These are phyloP conservation scores for Dioscorea alata DNA, from an alignment of 106 monocot genomes.

Conservation along the genomic window DNA sequence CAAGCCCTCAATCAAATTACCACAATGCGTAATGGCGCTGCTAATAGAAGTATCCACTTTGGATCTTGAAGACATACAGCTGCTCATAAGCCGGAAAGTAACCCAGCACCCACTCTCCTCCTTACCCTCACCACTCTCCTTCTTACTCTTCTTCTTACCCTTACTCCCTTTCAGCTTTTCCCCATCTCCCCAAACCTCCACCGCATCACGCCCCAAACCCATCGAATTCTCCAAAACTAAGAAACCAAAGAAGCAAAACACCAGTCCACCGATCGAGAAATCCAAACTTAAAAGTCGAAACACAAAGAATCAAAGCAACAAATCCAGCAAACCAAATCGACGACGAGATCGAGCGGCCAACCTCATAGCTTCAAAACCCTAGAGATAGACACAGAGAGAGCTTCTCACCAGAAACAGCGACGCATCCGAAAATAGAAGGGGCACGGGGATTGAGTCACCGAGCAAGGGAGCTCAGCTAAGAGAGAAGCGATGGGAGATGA, in stretches of 20 bases:
- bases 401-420: neutral
- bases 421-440: neutral
- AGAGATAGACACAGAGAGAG: neutral
- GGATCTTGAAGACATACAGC: slow-evolving; percentile 69
- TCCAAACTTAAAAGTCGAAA: neutral
- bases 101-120: slow-evolving; percentile 61
- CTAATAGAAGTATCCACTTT: slow-evolving; percentile 68
- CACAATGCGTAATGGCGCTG: slow-evolving; percentile 43
- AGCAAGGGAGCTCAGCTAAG: neutral
- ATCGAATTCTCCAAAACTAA: slow-evolving; percentile 12
- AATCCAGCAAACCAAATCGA: neutral
- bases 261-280: neutral
- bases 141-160: slow-evolving; percentile 21
- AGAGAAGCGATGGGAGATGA: too few species aligned
- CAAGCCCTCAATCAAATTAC: slow-evolving; percentile 23
- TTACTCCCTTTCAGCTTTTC: slow-evolving; percentile 12
- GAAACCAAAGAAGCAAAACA: neutral
- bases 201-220: slow-evolving; percentile 37
- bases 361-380: neutral
- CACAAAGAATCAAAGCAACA: neutral
- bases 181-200: slow-evolving; percentile 20
- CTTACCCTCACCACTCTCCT: neutral
- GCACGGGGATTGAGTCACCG: neutral
- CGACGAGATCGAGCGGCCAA: neutral
- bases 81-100: slow-evolving; percentile 38